Base-by-base conservation (phyloP, 73 alveolate species). In the Breviolum minutum region DNA sequence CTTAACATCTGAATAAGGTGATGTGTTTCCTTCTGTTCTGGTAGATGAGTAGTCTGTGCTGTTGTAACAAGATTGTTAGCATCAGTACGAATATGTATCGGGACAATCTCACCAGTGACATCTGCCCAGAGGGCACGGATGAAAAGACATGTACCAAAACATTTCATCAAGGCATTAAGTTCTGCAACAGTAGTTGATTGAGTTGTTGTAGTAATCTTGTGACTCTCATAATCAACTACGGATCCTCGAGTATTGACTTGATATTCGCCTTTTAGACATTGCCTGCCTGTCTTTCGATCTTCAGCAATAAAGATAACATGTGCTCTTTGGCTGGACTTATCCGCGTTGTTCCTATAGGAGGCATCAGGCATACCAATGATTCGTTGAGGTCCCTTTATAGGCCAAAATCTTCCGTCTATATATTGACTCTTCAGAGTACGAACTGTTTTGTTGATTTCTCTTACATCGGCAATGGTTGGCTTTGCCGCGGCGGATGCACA, bases 161-260 rank as follows among this genome's bases (percentile, higher is more conserved):
- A 30, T 13, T 40, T 14, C 95, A 17, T 87, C 7, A 63, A 26
- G 0, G 71, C 95, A 26, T 66, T 0, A 2, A 64, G 26, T 27
- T 87, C 95, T 0, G 95, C 95, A 27, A 87, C 95, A 7, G 95
- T 87, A 2, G 83, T 87, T 5, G 95, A 66, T 62, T 32, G 26
- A 20, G 94, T 85, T 0, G 94, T 62, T 0, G 94, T 4, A 12
- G 80, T 85, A 2, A 85, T 85, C 94, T 85, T 54, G 62, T 85
- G 94, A n/a, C 73, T 10, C 27, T 62, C 94, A 62, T 85, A 62
- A 62, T 62, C 94, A 13, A 85, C n/a, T 2, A 85, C n/a, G 27
- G 79, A 61, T 10, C 94, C 94, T 22, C 94, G 69, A 0, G 92
- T 54, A 14, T 14, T 8, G 8, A 14, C 8, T 8, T 83, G 24